Conservation (phyloP, 768 basidiomycete species). For the Fomitopsis serialis region DNA sequence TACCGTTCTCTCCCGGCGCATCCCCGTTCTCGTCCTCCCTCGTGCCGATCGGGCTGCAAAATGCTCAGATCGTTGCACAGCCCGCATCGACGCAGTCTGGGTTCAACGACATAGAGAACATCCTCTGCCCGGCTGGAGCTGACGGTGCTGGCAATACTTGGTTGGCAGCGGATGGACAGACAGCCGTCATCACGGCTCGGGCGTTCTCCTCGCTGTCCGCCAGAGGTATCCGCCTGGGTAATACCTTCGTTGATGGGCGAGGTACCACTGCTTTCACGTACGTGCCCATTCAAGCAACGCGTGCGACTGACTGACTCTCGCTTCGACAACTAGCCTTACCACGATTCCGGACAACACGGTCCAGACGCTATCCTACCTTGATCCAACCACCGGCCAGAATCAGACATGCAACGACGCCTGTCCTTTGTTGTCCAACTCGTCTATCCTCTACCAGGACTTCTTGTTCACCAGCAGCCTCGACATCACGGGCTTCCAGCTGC, state of each 20-base stretch:
- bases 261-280: slow-evolving; percentile 90
- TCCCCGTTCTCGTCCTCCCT: slow-evolving; percentile 87
- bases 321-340: slow-evolving; percentile 49
- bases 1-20: slow-evolving; percentile 76
- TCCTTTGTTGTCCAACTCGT: slow-evolving; percentile 72
- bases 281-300: slow-evolving; percentile 16
- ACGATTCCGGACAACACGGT: slow-evolving; percentile 88
- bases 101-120: slow-evolving; percentile 58
- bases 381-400: slow-evolving; percentile 71
- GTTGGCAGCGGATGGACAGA: slow-evolving; percentile 70
- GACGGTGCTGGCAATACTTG: slow-evolving; percentile 81
- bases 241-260: slow-evolving; percentile 77
- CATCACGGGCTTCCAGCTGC: slow-evolving; percentile 90
- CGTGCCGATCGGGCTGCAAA: slow-evolving; percentile 68
- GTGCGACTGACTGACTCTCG: slow-evolving; percentile 6
- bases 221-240: slow-evolving; percentile 83
- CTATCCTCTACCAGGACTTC: slow-evolving; percentile 90
- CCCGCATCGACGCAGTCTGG: slow-evolving; percentile 57
- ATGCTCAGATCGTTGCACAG: slow-evolving; percentile 50
- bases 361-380: slow-evolving; percentile 69
- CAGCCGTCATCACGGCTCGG: slow-evolving; percentile 71
- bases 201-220: slow-evolving; percentile 71
- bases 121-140: slow-evolving; percentile 82
- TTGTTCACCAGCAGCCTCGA: slow-evolving; percentile 55
- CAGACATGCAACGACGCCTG: slow-evolving; percentile 74